Evolutionary conservation across 495 filamentous ascomycete species (phyloP).

Genomic region (Astrothelium macrocarpum): DNA sequence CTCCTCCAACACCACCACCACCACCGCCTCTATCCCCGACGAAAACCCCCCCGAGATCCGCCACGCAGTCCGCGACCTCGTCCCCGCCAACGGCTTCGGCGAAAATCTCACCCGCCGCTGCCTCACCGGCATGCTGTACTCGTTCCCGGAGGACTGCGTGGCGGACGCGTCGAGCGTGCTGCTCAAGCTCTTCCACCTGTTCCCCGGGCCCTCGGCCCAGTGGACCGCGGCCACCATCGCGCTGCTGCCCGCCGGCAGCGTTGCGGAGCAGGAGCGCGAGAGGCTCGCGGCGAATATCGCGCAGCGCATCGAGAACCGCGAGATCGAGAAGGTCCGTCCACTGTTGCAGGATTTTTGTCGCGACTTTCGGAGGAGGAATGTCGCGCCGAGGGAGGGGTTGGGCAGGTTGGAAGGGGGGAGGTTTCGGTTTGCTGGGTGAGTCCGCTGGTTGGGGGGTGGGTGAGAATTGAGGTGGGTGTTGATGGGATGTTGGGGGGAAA

Average conservation of each 20-base stretch:
- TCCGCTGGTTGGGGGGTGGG: neutral
- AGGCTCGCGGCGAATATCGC: conserved; percentile 40
- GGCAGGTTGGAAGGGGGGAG: conserved; percentile 73
- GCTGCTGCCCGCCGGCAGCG: conserved; percentile 71
- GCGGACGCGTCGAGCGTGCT: conserved; percentile 88
- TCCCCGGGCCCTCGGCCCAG: conserved; percentile 61
- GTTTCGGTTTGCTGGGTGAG: conserved; percentile 58
- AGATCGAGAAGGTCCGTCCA: conserved; percentile 69
- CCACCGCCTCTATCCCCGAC: conserved; percentile 32
- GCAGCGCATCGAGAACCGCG: conserved; percentile 55
- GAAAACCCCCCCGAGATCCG: conserved; percentile 33
- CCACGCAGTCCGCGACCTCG: conserved; percentile 59
- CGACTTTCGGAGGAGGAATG: conserved; percentile 81
- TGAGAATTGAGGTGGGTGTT: too few species aligned
- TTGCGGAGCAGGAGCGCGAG: conserved; percentile 48
- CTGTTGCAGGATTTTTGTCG: conserved; percentile 95
- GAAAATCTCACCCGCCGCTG: conserved; percentile 73
- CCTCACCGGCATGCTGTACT: conserved; percentile 97
- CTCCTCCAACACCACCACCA: too few species aligned
- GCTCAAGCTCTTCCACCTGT: conserved; percentile 75
- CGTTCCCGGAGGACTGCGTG: conserved; percentile 89
- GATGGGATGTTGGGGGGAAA: too few species aligned
- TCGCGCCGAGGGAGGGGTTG: conserved; percentile 85
- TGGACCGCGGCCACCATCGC: conserved; percentile 79
- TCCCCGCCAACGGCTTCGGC: conserved; percentile 51